These are phyloP conservation scores for Scolecobasidium constrictum DNA, from an alignment of 2,329 filamentous ascomycete genomes.

Conservation along the genomic window DNA sequence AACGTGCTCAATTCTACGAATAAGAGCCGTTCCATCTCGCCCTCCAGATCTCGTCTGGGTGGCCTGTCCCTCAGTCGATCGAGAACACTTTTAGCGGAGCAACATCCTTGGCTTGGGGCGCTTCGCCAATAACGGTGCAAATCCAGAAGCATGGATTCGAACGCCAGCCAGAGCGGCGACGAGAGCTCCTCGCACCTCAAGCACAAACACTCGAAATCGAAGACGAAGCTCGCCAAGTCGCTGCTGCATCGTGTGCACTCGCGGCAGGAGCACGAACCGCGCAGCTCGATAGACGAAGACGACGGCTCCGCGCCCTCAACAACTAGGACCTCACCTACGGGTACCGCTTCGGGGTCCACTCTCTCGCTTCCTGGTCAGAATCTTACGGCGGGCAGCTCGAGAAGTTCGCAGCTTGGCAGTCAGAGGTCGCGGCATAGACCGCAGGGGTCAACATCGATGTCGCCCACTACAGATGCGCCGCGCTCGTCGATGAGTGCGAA, in stretches of 20 bases:
- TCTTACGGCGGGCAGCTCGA: neutral
- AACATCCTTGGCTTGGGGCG: too few relatives aligned
- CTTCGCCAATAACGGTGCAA: too few relatives aligned
- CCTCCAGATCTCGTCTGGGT: too few relatives aligned
- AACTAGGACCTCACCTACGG: neutral
- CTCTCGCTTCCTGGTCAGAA: neutral
- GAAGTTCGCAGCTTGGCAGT: neutral
- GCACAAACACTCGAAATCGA: neutral
- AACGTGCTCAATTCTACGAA: too few relatives aligned
- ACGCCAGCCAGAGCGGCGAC: too few relatives aligned
- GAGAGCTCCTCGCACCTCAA: too few relatives aligned
- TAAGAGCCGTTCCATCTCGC: too few relatives aligned
- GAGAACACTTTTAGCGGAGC: too few relatives aligned
- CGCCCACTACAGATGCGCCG: neutral
- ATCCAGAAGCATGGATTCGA: neutral
- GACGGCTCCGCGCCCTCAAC: neutral
- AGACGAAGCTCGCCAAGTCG: neutral
- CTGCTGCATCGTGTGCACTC: neutral
- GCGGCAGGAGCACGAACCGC: neutral
- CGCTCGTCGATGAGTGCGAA: neutral
- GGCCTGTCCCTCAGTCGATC: too few relatives aligned
- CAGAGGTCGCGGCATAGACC: neutral
- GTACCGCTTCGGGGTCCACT: neutral
- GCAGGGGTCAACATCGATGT: neutral
- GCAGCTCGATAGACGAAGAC: constrained; percentile 14